Evolutionary conservation across 257 asterid genomes (phyloP).

Genomic region (Petrea volubilis): DNA sequence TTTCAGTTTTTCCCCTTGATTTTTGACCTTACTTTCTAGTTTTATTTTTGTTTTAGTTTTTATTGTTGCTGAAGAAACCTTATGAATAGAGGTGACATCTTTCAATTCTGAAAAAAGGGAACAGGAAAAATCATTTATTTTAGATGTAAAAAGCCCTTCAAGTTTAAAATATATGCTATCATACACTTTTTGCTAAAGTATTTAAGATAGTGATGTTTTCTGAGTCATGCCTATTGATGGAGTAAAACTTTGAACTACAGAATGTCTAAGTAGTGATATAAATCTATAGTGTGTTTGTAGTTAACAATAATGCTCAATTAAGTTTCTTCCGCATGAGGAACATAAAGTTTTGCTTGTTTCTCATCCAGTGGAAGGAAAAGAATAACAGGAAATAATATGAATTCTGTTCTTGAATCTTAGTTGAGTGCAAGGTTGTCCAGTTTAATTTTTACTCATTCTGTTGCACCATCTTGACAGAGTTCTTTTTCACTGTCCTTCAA

Average conservation of each 20-base stretch:
- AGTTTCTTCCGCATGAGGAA: not conserved
- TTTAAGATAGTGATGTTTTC: not conserved
- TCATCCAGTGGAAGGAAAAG: not conserved
- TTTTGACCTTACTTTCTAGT: not conserved
- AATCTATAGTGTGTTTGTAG: not conserved
- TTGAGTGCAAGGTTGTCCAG: not conserved
- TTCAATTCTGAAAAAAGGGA: not conserved
- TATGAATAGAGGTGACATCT: not conserved
- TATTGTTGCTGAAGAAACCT: constrained; percentile 7
- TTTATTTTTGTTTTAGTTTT: not conserved
- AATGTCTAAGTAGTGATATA: not conserved
- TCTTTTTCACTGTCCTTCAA: not conserved
- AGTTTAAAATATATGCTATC: not conserved
- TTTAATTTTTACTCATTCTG: not conserved
- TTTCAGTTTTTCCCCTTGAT: not conserved
- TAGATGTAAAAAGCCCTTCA: not conserved
- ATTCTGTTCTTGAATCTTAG: not conserved
- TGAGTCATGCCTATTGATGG: not conserved
- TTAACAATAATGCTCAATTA: not conserved
- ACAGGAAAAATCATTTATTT: too few species aligned
- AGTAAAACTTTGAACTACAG: not conserved
- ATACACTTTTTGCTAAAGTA: not conserved
- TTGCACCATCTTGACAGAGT: not conserved
- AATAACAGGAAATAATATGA: not conserved
- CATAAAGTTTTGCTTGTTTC: not conserved